These are phyloP conservation scores for Parastagonospora avenae DNA, from an alignment of 2,329 filamentous ascomycete species.

Conservation along the genomic window DNA sequence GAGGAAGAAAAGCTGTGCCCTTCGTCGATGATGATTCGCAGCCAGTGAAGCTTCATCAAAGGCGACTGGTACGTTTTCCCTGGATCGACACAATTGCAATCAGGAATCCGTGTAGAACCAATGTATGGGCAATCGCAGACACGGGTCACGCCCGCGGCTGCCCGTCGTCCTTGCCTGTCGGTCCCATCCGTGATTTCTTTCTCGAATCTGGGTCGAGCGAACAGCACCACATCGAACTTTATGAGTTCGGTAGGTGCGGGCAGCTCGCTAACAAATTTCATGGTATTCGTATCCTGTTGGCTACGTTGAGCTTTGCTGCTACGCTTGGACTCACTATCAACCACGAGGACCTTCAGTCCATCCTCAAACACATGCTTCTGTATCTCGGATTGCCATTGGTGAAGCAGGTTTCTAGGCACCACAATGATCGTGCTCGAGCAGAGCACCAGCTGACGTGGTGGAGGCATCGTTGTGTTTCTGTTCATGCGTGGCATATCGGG, in stretches of 20 bases:
- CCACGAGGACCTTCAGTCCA: slow-evolving; percentile 67
- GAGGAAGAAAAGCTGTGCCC: slow-evolving; percentile 82
- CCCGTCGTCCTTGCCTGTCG: slow-evolving; percentile 52
- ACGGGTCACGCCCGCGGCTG: slow-evolving; percentile 24
- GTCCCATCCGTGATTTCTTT: slow-evolving; percentile 62
- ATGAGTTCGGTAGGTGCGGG: slow-evolving; percentile 65
- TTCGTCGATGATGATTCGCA: slow-evolving; percentile 90
- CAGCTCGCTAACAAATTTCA: slow-evolving; percentile 53
- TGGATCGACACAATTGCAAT: slow-evolving; percentile 52
- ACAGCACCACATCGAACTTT: slow-evolving; percentile 76
- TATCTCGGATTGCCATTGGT: slow-evolving; percentile 85
- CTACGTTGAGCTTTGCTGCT: slow-evolving; percentile 15
- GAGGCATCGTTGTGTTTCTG: slow-evolving; percentile 47
- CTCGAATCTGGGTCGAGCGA: slow-evolving; percentile 76
- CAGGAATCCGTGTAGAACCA: slow-evolving; percentile 48
- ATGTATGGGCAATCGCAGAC: slow-evolving; percentile 49
- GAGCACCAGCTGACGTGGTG: slow-evolving; percentile 62
- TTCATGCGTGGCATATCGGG: slow-evolving; percentile 47
- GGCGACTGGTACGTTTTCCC: slow-evolving; percentile 61
- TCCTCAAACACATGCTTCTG: slow-evolving; percentile 69
- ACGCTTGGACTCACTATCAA: slow-evolving; percentile 52
- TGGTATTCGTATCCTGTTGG: slow-evolving; percentile 14
- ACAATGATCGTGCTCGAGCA: slow-evolving; percentile 76
- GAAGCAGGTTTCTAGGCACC: slow-evolving; percentile 80
- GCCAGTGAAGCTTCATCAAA: slow-evolving; percentile 76